A percentile compares a stretch with the other conserved stretches of the same genome.
Evolutionary conservation across 78 protist species (phyloP).

Genomic region (Cyanophora paradoxa): DNA sequence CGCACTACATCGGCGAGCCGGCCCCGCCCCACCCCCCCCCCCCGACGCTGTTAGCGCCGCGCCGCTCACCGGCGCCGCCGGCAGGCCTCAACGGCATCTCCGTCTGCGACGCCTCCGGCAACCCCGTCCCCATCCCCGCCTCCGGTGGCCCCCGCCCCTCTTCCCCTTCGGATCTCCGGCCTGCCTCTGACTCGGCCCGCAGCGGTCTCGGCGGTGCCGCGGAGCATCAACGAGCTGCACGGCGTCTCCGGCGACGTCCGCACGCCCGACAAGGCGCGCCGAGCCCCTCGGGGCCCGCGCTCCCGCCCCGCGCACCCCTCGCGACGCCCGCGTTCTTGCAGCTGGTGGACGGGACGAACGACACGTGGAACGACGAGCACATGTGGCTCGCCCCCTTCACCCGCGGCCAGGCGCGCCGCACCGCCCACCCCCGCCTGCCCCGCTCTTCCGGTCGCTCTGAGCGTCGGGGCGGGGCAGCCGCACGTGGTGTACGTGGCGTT

Average conservation of each 20-base stretch:
- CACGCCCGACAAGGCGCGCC: not conserved
- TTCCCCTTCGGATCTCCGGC: no score
- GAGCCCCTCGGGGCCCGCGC: not conserved
- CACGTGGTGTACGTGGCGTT: not conserved
- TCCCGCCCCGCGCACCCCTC: not conserved
- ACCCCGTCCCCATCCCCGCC: no score
- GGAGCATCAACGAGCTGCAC: slow-evolving; percentile 16
- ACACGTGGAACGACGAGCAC: slow-evolving; percentile 37
- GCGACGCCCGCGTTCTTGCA: slow-evolving; percentile 24
- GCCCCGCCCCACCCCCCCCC: no score
- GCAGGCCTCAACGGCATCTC: no score
- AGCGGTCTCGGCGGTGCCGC: not conserved
- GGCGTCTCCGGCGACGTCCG: not conserved
- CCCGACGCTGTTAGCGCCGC: no score
- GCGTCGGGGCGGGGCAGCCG: not conserved
- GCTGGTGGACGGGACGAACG: slow-evolving; percentile 42
- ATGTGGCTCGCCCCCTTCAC: slow-evolving; percentile 57
- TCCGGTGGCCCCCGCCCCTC: no score
- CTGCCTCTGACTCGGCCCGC: no score
- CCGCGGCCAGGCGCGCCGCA: not conserved
- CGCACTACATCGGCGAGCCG: slow-evolving; percentile 36
- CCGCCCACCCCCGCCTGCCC: not conserved
- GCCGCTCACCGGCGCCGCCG: no score
- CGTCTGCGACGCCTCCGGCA: no score
- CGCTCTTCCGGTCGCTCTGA: no score